Evolutionary conservation across 192 early-diverging fungal species (phyloP).

Genomic region (Backusella westeae): DNA sequence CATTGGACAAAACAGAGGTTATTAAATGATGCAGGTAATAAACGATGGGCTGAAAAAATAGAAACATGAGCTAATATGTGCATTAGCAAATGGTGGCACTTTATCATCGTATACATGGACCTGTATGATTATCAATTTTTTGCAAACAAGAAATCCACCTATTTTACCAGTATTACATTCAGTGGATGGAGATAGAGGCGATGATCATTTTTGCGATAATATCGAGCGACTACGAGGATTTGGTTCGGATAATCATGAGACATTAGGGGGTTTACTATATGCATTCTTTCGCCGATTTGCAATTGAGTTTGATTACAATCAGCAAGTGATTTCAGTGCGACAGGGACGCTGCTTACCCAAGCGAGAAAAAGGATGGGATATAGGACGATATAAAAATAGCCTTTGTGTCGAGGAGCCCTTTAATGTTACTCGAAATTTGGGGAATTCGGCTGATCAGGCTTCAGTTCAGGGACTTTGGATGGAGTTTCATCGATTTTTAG

Average conservation of each 20-base stretch:
- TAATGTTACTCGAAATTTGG: conserved; percentile 83
- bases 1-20: conserved; percentile 85
- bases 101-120: conserved; percentile 95
- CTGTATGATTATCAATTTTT: conserved; percentile 88
- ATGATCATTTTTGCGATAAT: conserved; percentile 77
- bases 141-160: conserved; percentile 86
- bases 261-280: conserved; percentile 76
- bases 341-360: conserved; percentile 80
- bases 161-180: conserved; percentile 86
- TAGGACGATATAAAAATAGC: conserved; percentile 58
- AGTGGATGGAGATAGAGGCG: conserved; percentile 47
- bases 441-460: conserved; percentile 81
- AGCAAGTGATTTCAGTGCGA: conserved; percentile 77
- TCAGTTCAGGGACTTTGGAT: conserved; percentile 73
- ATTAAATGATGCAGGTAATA: conserved; percentile 84
- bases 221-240: conserved; percentile 62
- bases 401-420: conserved; percentile 96
- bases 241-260: conserved; percentile 69
- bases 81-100: conserved; percentile 84
- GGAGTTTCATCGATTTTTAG: conserved; percentile 80
- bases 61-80: background rate
- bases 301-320: conserved; percentile 83
- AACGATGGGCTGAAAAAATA: background rate
- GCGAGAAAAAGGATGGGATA: conserved; percentile 85
- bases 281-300: conserved; percentile 84